Base-by-base conservation (phyloP, 148 eudicot genomes). In the Camellia granthamiana region DNA sequence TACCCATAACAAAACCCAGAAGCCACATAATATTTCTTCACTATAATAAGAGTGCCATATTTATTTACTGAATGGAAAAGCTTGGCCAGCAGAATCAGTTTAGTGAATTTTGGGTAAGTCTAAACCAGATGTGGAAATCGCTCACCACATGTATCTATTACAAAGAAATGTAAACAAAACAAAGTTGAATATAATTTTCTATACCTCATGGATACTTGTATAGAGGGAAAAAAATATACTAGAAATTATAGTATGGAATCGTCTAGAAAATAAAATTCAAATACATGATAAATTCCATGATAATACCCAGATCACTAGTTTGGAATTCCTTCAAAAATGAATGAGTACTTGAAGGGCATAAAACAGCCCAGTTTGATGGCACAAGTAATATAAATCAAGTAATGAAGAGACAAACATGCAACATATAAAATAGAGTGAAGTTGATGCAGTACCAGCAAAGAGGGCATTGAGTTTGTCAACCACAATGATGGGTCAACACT, bases 401-500 rank as follows among this genome's bases (percentile, higher is more conserved):
- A 68, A 81, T n/a, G 2, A 16, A 59, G 69, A 44, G 21, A 75
- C 44, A 19, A 77, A 51, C 5, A 77, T 13, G 70, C 70, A 81
- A 60, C 47, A 19, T n/a, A 51, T 77, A 80, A 6, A 30, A 30
- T 30, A 30, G 38, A 30, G 38, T 1, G 38, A 30, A 30, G 38
- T 30, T 1, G 38, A 30, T 30, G 38, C 38, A 30, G 69, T 92
- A 96, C 99, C 99, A 96, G 88, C 78, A 96, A 82, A 60, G 94
- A 88, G n/a, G 99, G 98, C 98, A 94, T 92, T 30, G 98, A 82
- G 80, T 96, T 96, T 73, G 95, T 96, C 89, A 96, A 83, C 99
- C 99, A 94, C 88, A 96, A 88, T 54, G 98, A 96, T 75, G 99
- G 99, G 85, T 96, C 99, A 69, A 96, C 98, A 69, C 98, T 96